phyloP scores from a whole-genome alignment of 2,329 filamentous ascomycete genomes.

The Exophiala sp. region DNA sequence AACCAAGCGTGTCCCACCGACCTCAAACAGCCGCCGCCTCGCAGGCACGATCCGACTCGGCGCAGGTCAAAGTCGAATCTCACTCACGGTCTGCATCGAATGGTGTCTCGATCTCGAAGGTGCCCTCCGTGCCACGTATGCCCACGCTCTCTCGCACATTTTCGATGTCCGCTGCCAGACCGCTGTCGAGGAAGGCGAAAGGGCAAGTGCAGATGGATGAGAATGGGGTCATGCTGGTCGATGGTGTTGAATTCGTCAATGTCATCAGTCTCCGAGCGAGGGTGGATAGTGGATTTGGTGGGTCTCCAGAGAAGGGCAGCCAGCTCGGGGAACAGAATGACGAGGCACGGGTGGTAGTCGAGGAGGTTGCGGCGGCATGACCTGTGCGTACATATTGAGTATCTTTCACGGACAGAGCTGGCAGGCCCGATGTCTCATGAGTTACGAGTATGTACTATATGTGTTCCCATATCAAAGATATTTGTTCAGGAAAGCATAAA shows the following conservation, averaged over 20 bases:
- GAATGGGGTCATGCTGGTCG: slow-evolving; percentile 17
- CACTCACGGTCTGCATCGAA: no score
- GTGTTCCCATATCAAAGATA: neutral
- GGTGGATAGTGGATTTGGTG: slow-evolving; percentile 11
- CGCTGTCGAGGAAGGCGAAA: neutral
- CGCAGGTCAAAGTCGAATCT: neutral
- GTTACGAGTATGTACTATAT: no score
- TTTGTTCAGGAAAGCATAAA: slow-evolving; percentile 5
- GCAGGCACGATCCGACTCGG: neutral
- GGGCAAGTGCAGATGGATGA: slow-evolving; percentile 9
- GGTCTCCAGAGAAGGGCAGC: neutral
- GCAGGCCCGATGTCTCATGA: no score
- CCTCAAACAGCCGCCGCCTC: neutral
- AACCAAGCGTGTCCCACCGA: neutral
- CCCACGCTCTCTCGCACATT: neutral
- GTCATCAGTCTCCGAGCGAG: slow-evolving; percentile 19
- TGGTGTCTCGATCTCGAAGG: neutral
- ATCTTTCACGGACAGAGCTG: no score
- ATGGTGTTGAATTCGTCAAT: slow-evolving; percentile 34
- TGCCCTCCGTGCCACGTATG: neutral
- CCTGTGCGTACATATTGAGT: neutral
- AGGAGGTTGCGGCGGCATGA: no score
- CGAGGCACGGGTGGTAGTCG: neutral
- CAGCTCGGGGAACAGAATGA: neutral
- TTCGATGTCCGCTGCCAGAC: slow-evolving; percentile 7